Conservation (phyloP, 352 stramenopile genomes). For the Pythium guiyangense region DNA sequence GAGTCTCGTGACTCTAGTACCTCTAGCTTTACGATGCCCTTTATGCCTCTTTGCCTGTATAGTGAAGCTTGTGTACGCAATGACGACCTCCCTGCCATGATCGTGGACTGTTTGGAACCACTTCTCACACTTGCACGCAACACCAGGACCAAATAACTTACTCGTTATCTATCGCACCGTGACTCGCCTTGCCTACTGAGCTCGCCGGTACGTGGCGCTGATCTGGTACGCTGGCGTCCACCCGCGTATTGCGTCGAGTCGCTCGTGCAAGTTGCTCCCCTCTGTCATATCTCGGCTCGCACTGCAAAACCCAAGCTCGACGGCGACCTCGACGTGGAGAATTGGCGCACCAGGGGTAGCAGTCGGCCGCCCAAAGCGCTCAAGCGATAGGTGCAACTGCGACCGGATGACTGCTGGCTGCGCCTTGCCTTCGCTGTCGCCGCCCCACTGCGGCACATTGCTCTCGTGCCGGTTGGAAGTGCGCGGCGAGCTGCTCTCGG, state of each 20-base stretch:
- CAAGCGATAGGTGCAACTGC: conserved; percentile 6
- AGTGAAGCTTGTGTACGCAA: too few species aligned
- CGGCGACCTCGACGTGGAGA: conserved; percentile 2
- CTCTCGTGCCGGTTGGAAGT: not conserved
- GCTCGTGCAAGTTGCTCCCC: not conserved
- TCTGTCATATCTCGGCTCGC: not conserved
- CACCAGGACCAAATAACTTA: not conserved
- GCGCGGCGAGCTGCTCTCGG: not conserved
- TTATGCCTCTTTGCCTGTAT: too few species aligned
- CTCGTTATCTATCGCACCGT: not conserved
- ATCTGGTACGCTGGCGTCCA: conserved; percentile 5
- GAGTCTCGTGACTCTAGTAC: too few species aligned
- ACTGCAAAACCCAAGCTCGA: not conserved
- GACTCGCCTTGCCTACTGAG: not conserved
- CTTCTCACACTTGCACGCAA: too few species aligned
- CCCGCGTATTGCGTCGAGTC: conserved; percentile 1
- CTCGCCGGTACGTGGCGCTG: conserved; percentile 4
- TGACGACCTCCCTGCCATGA: too few species aligned
- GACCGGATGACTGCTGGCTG: conserved; percentile 6
- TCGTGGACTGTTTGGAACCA: too few species aligned
- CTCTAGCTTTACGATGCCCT: too few species aligned
- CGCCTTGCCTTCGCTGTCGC: not conserved
- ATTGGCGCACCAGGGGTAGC: not conserved
- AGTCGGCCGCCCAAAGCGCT: conserved; percentile 7
- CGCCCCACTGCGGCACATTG: not conserved